Percentiles rank a stretch among this genome's conserved stretches.
Conservation (phyloP, 306 rosid genomes). For the Glycine soja region DNA sequence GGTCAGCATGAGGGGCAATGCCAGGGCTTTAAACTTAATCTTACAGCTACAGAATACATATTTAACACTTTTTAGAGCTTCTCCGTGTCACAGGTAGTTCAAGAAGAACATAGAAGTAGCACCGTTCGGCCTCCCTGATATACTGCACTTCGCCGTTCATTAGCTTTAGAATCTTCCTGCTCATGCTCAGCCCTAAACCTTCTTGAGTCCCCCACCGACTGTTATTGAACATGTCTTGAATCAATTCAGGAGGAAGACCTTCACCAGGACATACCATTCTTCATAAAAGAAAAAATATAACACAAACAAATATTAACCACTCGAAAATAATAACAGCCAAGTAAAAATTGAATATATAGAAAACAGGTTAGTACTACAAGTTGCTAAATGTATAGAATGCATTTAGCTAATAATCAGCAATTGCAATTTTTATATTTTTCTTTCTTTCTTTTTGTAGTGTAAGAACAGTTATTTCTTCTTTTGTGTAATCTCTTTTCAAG, state of each 20-base stretch:
- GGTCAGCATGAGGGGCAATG: constrained; percentile 44
- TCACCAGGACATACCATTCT: constrained; percentile 98
- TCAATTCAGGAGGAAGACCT: constrained; percentile 88
- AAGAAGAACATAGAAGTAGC: constrained; percentile 78
- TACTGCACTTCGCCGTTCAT: constrained; percentile 96
- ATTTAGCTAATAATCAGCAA: constrained; percentile 19
- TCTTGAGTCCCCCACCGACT: constrained; percentile 85
- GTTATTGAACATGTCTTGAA: constrained; percentile 95
- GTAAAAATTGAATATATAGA: constrained; percentile 18
- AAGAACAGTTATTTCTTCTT: not conserved
- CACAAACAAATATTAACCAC: constrained; percentile 10
- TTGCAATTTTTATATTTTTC: not conserved
- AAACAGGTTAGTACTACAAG: constrained; percentile 12
- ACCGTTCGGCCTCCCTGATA: constrained; percentile 91
- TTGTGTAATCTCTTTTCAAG: not conserved
- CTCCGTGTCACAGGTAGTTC: constrained; percentile 79
- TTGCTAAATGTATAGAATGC: not conserved
- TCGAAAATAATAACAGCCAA: constrained; percentile 23
- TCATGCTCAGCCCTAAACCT: constrained; percentile 93
- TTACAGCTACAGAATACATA: constrained; percentile 48
- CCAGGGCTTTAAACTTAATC: constrained; percentile 27
- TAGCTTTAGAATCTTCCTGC: constrained; percentile 87
- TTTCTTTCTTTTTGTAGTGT: constrained; percentile 11
- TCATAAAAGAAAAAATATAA: constrained; percentile 36
- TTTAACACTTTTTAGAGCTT: constrained; percentile 48